Evolutionary conservation across 805 yeast genomes (phyloP), one percentile per base, ranked within the genome.

Genomic region (Martiniozyma abietophila): DNA sequence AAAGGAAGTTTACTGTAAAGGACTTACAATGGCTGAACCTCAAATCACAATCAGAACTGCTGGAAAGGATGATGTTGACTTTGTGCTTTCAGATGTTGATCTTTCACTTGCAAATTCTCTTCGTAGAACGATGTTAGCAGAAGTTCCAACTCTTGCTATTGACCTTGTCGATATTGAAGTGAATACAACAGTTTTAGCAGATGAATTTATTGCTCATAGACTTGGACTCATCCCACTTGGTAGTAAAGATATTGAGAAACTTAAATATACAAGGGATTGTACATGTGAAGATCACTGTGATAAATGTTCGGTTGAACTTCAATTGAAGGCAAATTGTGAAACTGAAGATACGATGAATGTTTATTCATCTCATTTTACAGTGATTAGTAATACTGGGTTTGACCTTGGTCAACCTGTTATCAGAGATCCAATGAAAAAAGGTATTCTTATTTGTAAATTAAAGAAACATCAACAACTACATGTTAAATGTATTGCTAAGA

Each of bases 231-330:
- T 92, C 40, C 99, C 99, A 2, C 65, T 92, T 30, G 80, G 79
- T 45, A 76, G 94, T 48, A 74, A 76, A 27, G 89, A 83, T 41
- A 85, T 88, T 29, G 95, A 85, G 32, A 71, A 77, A 42, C 64
- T 89, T 44, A 76, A 84, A 42, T 89, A 88, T 61, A 79, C 94
- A 19, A 72, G 96, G 54, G 98, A 92, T 57, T 92, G 99, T 59
- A 88, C 94, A 28, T 92, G 99, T 65, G 98, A 92, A 56, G 94
- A 88, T 54, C 89, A 92, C 62, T 92, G 99, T 62, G 88, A 85
- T 40, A 80, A 81, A 58, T 92, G 99, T 62, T 79, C 95, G 4
- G 97, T 92, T 17, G 84, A 80, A 44, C 68, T 92, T 38, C 77
- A 80, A 39, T 62, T 92, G 43, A 77, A 83, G 37, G 98, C 96